Percentiles rank a stretch among this genome's conserved stretches.
These are phyloP conservation scores for Lagerstroemia speciosa DNA, from an alignment of 345 rosid species.

Conservation along the genomic window DNA sequence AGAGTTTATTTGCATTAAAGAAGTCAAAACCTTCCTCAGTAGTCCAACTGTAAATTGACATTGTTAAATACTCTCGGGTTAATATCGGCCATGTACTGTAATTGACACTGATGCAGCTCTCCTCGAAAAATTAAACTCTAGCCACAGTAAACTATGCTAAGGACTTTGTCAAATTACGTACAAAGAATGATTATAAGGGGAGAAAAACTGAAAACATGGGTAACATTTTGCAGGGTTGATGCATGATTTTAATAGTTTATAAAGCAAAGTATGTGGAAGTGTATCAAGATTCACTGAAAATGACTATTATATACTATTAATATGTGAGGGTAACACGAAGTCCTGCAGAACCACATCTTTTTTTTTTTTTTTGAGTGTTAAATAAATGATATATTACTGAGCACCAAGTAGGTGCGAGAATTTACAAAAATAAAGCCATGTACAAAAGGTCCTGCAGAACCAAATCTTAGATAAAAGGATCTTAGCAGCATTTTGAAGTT, in stretches of 20 bases:
- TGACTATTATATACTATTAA: not conserved
- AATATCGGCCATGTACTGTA: not conserved
- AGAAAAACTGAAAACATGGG: no score
- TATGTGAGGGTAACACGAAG: no score
- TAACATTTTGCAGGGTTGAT: no score
- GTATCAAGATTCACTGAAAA: not conserved
- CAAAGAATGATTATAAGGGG: no score
- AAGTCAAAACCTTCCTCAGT: not conserved
- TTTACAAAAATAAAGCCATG: no score
- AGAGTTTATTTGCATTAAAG: not conserved
- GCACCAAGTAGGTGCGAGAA: no score
- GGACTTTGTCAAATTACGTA: no score
- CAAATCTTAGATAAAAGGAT: no score
- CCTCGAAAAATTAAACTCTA: not conserved
- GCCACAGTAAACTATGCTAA: not conserved
- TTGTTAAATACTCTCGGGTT: not conserved
- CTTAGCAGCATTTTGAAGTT: no score
- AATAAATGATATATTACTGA: no score
- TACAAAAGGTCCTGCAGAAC: not conserved
- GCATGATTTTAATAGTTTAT: no score
- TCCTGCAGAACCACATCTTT: not conserved
- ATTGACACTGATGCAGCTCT: not conserved
- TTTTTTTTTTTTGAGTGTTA: no score
- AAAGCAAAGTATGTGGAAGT: not conserved
- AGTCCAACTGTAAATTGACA: not conserved